Evolutionary conservation across 805 yeast species (phyloP).

Genomic region (Peterozyma toletana): DNA sequence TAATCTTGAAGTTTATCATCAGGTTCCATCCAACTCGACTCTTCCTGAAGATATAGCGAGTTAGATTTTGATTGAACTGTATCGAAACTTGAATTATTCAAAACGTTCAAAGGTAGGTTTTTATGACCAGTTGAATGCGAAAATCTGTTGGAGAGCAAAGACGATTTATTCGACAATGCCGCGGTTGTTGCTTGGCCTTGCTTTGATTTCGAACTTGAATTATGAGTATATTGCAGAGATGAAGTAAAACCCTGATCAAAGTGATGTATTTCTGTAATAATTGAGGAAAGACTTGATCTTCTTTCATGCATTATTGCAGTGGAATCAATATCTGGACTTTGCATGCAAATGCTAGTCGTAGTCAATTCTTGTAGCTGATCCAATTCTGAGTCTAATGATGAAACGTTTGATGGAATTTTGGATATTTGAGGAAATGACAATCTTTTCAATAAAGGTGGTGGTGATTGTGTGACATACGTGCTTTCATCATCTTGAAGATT

Average conservation of each 20-base stretch:
- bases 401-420: constrained; percentile 14
- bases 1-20: constrained; percentile 12
- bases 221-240: not conserved
- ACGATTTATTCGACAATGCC: not conserved
- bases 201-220: not conserved
- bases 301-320: not conserved
- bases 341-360: not conserved
- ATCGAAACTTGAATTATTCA: constrained; percentile 20
- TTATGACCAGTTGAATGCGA: not conserved
- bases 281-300: not conserved
- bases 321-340: not conserved
- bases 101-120: not conserved
- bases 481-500: constrained; percentile 13
- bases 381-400: constrained; percentile 20
- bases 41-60: constrained; percentile 31
- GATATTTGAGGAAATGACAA: constrained; percentile 10
- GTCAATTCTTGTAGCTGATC: constrained; percentile 14
- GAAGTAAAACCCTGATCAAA: not conserved
- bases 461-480: not conserved
- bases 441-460: not conserved
- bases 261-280: not conserved
- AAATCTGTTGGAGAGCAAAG: not conserved
- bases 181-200: not conserved
- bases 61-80: constrained; percentile 21
- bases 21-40: constrained; percentile 50